phyloP scores from a whole-genome alignment of 202 grass and related monocot genomes.

The Carex arenaria region DNA sequence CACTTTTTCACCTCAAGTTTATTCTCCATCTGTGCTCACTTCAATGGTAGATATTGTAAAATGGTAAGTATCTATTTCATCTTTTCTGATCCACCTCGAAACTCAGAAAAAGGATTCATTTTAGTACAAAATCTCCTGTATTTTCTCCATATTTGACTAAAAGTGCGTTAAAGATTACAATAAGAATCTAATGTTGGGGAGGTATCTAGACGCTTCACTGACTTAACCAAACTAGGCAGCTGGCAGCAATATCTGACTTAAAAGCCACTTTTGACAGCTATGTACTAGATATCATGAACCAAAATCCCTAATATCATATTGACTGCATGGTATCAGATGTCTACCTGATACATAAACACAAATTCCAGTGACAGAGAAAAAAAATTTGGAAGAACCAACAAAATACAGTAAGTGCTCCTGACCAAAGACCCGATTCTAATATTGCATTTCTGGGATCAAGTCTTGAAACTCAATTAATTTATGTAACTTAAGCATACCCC shows the following conservation, averaged over 20 bases:
- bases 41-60: neutral
- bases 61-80: neutral
- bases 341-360: neutral
- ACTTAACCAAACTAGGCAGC: neutral
- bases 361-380: neutral
- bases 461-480: neutral
- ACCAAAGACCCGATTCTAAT: neutral
- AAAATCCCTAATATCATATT: neutral
- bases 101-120: neutral
- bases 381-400: neutral
- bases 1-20: too few relatives aligned
- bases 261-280: neutral
- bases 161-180: neutral
- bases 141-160: too few relatives aligned
- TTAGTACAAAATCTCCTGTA: too few relatives aligned
- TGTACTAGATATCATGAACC: neutral
- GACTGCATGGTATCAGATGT: neutral
- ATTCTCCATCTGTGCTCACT: neutral
- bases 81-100: neutral
- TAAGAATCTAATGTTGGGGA: neutral
- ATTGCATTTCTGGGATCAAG: neutral
- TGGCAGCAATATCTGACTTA: neutral
- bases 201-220: neutral
- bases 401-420: neutral
- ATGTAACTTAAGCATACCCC: neutral